Evolutionary conservation across 306 rosid species (phyloP), one percentile per base, ranked within the genome.

Genomic region (Prosopis cineraria): DNA sequence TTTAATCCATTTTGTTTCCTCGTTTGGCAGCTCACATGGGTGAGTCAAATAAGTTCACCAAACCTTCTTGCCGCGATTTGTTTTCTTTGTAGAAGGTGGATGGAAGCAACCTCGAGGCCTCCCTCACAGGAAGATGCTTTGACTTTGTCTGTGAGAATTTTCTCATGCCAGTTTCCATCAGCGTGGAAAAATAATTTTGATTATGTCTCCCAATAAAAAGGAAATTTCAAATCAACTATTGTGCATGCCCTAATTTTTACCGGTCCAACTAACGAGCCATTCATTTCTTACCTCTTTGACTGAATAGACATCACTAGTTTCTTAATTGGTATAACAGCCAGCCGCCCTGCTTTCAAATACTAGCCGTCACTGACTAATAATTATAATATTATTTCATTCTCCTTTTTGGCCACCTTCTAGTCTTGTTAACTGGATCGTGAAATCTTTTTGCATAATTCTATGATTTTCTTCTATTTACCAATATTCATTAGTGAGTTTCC

Each of bases 251-350:
- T 69, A 8, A 70, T 70, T 29, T 17, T 19, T 29, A 17, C 60
- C 24, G 4, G 11, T 47, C 44, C 62, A 70, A 41, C 58, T 69
- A 69, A 69, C 25, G n/a, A 27, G 40, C 58, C 7, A 6, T 30
- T 22, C n/a, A 17, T 45, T 70, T 47, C 62, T 29, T 48, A 14
- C n/a, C 19, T 10, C 43, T 30, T 70, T 70, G 62, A 70, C 75
- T n/a, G 60, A 40, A 9, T 17, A 47, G 31, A 19, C 19, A 4
- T 48, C 9, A 29, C 31, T 30, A 70, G 29, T 48, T 48, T 29
- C 75, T 70, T 47, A 62, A 19, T 70, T 19, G 75, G 62, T 70
- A 19, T 31, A 70, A 30, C 62, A 16, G 74, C 74, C 74, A 52
- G 73, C 73, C 73, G 73, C 56, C 74, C 40, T 43, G 17, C 25